Conservation (phyloP, 1,284 basidiomycete species). For the Somion occarium region DNA sequence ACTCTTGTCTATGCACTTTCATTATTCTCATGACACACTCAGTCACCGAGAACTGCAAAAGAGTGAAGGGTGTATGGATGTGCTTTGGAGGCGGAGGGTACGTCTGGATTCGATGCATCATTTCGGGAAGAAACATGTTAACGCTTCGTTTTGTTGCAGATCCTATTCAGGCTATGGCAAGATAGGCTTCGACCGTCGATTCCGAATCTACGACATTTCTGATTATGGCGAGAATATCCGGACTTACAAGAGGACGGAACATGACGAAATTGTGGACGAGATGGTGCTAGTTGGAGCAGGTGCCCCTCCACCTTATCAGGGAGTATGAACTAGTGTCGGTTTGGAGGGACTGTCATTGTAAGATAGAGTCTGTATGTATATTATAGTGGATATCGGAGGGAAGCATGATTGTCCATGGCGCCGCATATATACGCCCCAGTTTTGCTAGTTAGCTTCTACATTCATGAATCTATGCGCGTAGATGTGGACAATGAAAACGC, state of each 20-base stretch:
- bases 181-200: conserved; percentile 83
- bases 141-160: conserved; percentile 30
- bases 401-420: too few relatives aligned
- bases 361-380: not conserved
- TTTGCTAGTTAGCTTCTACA: too few relatives aligned
- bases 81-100: conserved; percentile 93
- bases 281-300: conserved; percentile 52
- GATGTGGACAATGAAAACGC: too few relatives aligned
- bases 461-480: too few relatives aligned
- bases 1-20: not conserved
- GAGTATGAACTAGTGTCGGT: not conserved
- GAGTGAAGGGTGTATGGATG: conserved; percentile 83
- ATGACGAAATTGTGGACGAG: conserved; percentile 65
- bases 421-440: too few relatives aligned
- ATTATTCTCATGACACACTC: conserved; percentile 3
- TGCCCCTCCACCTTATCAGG: conserved; percentile 20
- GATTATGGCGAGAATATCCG: conserved; percentile 86
- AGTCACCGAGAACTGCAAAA: conserved; percentile 87
- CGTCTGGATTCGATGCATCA: conserved; percentile 21
- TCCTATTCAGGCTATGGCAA: conserved; percentile 85
- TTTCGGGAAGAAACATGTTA: not conserved
- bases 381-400: too few relatives aligned
- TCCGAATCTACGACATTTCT: conserved; percentile 80
- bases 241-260: conserved; percentile 86
- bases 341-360: not conserved